Conservation (phyloP, 768 basidiomycete genomes). For the Boletus edulis region DNA sequence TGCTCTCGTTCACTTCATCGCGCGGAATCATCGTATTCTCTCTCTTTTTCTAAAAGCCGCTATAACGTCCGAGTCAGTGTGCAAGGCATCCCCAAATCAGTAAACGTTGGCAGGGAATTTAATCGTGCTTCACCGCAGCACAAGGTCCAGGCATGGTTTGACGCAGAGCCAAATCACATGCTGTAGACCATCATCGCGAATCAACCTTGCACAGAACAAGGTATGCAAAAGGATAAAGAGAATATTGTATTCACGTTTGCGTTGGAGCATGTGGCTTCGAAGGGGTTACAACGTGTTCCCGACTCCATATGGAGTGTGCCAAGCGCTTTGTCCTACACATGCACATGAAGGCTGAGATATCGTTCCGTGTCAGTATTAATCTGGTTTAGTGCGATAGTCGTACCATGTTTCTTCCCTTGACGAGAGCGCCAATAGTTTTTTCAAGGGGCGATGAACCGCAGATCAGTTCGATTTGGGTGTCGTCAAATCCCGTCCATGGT, state of each 20-base stretch:
- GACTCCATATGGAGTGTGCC: not conserved
- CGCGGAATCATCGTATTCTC: no score
- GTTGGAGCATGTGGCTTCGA: constrained; percentile 5
- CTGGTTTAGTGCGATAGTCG: not conserved
- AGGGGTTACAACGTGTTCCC: constrained; percentile 4
- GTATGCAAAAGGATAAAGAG: not conserved
- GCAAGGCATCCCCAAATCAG: not conserved
- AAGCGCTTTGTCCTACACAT: not conserved
- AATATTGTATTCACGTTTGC: constrained; percentile 5
- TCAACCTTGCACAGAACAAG: not conserved
- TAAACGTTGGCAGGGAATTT: not conserved
- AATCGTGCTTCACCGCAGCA: constrained; percentile 3
- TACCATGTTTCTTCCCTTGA: not conserved
- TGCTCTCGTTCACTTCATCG: not conserved
- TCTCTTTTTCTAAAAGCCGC: no score
- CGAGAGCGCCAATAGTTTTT: constrained; percentile 9
- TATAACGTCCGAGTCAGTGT: not conserved
- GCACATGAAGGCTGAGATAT: not conserved
- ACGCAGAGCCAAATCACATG: not conserved
- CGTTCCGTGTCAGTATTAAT: not conserved
- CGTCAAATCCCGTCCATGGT: not conserved
- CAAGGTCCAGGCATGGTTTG: constrained; percentile 1
- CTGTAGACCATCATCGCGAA: not conserved
- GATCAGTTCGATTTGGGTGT: constrained; percentile 2
- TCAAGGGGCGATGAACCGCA: not conserved